phyloP scores from a whole-genome alignment of 768 basidiomycete species.

The Termitomyces titanicus region DNA sequence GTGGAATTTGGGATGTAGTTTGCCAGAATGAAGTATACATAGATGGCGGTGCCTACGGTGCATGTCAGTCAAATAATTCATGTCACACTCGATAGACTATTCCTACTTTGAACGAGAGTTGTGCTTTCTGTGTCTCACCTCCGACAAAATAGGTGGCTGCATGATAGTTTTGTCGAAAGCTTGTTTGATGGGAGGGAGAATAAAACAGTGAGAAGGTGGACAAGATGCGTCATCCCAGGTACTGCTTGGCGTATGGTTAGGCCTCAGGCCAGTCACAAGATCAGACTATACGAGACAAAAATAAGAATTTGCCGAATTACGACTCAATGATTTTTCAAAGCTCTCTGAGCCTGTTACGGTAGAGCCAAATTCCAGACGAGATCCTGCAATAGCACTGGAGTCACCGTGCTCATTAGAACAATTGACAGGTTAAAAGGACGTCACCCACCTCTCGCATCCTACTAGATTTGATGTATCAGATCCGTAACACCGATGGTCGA shows the following conservation, averaged over 20 bases:
- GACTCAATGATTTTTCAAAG: not conserved
- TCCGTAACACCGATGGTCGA: not conserved
- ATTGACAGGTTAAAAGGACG: too few species aligned
- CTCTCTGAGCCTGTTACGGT: too few species aligned
- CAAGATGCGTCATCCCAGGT: slow-evolving; percentile 16
- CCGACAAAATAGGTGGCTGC: slow-evolving; percentile 18
- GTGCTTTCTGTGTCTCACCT: not conserved
- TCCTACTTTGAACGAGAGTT: slow-evolving; percentile 11
- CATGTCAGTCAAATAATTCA: not conserved
- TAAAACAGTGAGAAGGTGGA: not conserved
- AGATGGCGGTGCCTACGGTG: slow-evolving; percentile 31
- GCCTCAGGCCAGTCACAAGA: slow-evolving; percentile 19
- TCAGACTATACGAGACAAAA: slow-evolving; percentile 29
- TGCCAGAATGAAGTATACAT: slow-evolving; percentile 35
- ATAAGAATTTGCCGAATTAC: not conserved
- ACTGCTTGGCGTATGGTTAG: slow-evolving; percentile 21
- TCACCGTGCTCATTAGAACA: too few species aligned
- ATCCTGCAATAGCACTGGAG: too few species aligned
- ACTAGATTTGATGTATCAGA: too few species aligned
- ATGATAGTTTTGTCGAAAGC: slow-evolving; percentile 16
- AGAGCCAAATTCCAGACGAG: too few species aligned
- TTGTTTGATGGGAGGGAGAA: not conserved
- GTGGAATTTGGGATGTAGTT: slow-evolving; percentile 12
- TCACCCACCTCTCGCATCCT: too few species aligned
- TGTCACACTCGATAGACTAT: not conserved